A percentile compares a stretch with the other conserved stretches of the same genome.
These are phyloP conservation scores for Populus hybrid DNA, from an alignment of 441 rosid genomes.

Conservation along the genomic window DNA sequence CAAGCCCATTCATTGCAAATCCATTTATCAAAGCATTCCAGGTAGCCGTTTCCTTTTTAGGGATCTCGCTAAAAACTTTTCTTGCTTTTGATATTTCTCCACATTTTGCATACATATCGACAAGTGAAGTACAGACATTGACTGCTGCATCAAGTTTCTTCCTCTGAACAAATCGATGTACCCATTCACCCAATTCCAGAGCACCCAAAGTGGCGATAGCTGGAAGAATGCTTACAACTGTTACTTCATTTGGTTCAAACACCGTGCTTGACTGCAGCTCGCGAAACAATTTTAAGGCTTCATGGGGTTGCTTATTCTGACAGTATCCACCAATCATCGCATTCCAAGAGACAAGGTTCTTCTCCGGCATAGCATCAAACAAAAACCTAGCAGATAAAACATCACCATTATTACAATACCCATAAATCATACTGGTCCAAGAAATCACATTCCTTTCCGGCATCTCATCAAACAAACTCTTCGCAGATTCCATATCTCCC, in stretches of 20 bases:
- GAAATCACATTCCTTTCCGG: constrained; percentile 48
- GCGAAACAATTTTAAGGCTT: constrained; percentile 55
- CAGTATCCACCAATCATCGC: constrained; percentile 56
- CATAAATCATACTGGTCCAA: constrained; percentile 62
- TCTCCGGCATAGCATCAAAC: constrained; percentile 52
- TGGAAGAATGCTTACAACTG: constrained; percentile 56
- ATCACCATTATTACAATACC: constrained; percentile 47
- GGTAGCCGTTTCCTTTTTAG: constrained; percentile 44
- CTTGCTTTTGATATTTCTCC: constrained; percentile 57
- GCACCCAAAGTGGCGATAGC: constrained; percentile 68
- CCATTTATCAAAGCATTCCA: constrained; percentile 81
- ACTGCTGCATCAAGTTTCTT: constrained; percentile 40
- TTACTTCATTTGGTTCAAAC: constrained; percentile 53
- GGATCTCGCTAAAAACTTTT: constrained; percentile 44
- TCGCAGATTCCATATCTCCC: constrained; percentile 44
- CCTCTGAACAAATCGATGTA: constrained; percentile 39
- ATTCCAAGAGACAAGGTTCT: constrained; percentile 62
- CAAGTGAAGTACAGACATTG: constrained; percentile 50
- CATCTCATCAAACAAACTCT: constrained; percentile 49
- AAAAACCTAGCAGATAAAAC: constrained; percentile 43
- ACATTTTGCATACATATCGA: constrained; percentile 74
- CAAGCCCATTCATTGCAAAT: constrained; percentile 59
- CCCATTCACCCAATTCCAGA: constrained; percentile 47
- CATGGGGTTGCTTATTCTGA: constrained; percentile 44
- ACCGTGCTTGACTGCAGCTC: constrained; percentile 48